Evolutionary conservation across 257 asterid species (phyloP), one percentile per base, ranked within the genome.

Genomic region (Solanum microdontum): DNA sequence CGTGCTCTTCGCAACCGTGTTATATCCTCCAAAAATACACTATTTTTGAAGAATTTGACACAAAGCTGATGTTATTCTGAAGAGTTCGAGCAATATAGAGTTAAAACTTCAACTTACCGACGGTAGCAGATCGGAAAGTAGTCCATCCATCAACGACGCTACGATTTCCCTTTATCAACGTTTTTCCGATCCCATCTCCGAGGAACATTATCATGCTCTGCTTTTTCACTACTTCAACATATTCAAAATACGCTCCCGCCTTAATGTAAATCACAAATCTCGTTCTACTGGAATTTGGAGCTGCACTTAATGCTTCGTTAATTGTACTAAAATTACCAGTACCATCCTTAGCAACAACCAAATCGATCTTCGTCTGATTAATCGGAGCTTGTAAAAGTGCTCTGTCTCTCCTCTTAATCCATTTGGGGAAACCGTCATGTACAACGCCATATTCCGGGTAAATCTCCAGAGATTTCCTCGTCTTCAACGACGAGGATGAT

Each of bases 131-230:
- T 48, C 97, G 93, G 93, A 96, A 97, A 9, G 99, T 97, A 32
- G 99, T 97, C 99, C 99, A 97, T 9, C 97, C 97, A 45, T 93
- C 99, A 3, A 90, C 96, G 13, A 97, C 98, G 89, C 97, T 97
- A 45, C 99, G 87, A 79, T 96, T 96, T 0, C 99, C 99, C 83
- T 97, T 97, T 1, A 97, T 97, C 90, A 90, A 58, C 1, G 99
- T 97, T 24, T 92, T 93, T 13, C 99, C 99, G 48, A 96, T 96
- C 1, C 99, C 99, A 66, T 97, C 99, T 60, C 99, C 99, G 66
- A 97, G 17, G 26, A 97, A 91, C 96, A 92, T 94, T 15, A 97
- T 93, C 77, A 32, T 93, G 6, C 64, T 73, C 92, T 97, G 87
- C 30, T 7, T 91, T 86, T 94, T 93, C 6, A 82, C 95, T 40